phyloP scores from a whole-genome alignment of 768 basidiomycete genomes.

The Thelephora aurantiotincta region DNA sequence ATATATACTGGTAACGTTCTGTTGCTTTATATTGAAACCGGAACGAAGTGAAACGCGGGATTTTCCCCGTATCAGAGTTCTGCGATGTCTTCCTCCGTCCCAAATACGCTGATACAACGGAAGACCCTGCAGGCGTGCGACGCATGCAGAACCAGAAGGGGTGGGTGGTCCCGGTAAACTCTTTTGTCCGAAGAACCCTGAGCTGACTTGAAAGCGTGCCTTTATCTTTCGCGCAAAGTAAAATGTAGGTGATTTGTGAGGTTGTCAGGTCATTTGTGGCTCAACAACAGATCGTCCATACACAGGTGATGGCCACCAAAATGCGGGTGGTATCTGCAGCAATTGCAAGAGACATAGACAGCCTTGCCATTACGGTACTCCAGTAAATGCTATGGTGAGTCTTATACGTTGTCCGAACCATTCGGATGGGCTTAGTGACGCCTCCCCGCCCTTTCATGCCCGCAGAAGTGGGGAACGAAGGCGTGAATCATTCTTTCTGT shows the following conservation, averaged over 20 bases:
- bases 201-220: no score
- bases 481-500: not conserved
- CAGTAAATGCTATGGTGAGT: slow-evolving; percentile 2
- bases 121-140: slow-evolving; percentile 4
- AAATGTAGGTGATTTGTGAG: slow-evolving; percentile 1
- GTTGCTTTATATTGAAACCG: no score
- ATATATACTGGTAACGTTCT: no score
- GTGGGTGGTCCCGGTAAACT: not conserved
- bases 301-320: slow-evolving; percentile 8
- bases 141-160: slow-evolving; percentile 3
- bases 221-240: slow-evolving; percentile 1
- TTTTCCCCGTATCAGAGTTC: no score
- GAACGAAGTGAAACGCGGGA: no score
- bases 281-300: not conserved
- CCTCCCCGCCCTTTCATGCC: not conserved
- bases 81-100: no score
- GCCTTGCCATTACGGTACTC: slow-evolving; percentile 6
- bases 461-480: not conserved
- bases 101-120: not conserved
- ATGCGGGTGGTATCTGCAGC: slow-evolving; percentile 4
- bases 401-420: no score
- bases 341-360: slow-evolving; percentile 5
- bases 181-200: not conserved
- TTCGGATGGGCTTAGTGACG: not conserved
- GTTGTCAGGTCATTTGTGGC: not conserved